These are phyloP conservation scores for Colletotrichum incanum DNA, from an alignment of 2,329 filamentous ascomycete genomes.

Conservation along the genomic window DNA sequence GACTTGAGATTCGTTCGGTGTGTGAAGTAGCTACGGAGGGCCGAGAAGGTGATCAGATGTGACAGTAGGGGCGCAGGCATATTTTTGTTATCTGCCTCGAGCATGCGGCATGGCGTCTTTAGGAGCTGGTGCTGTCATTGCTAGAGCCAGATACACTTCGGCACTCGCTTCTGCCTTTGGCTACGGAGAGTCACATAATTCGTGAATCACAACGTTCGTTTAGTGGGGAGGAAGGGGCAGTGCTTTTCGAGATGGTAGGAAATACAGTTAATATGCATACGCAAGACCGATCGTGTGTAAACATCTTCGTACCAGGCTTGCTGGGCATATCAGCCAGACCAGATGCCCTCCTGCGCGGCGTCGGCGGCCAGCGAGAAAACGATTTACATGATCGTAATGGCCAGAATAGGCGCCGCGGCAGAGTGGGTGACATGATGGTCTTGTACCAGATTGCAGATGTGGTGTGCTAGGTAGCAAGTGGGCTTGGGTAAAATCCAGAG, in stretches of 20 bases:
- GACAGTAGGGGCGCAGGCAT: conserved; percentile 5
- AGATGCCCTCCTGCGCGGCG: background rate
- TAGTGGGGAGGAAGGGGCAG: conserved; percentile 5
- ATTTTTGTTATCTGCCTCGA: conserved; percentile 9
- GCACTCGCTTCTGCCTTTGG: background rate
- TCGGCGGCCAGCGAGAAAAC: background rate
- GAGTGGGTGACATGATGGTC: background rate
- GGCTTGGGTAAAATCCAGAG: background rate
- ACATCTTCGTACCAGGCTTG: background rate
- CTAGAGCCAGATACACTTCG: background rate
- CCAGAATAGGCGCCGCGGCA: background rate
- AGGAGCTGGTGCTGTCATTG: background rate
- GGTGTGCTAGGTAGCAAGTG: background rate
- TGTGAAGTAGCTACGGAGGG: background rate
- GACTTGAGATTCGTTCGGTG: conserved; percentile 1
- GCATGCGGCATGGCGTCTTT: conserved; percentile 4
- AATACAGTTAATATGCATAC: conserved; percentile 1
- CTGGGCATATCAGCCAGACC: background rate
- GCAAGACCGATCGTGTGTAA: background rate
- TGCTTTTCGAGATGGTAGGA: conserved; percentile 6
- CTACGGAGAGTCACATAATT: background rate
- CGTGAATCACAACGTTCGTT: conserved; percentile 19
- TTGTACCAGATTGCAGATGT: background rate
- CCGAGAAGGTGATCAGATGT: background rate
- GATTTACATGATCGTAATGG: no score